These are phyloP conservation scores for Arctium lappa DNA, from an alignment of 129 eudicot genomes.

Conservation along the genomic window DNA sequence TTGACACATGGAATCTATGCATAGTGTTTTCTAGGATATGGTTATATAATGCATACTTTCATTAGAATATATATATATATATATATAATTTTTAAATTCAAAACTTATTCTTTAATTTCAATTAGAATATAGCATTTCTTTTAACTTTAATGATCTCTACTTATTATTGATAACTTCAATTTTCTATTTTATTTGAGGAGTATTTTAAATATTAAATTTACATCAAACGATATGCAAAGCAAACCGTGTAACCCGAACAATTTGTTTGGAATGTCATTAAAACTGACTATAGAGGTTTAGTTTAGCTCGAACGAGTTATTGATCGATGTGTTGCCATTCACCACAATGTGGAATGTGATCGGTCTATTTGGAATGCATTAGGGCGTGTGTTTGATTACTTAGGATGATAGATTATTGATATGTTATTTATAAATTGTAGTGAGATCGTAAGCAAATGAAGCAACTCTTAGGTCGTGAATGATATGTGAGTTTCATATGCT, in stretches of 20 bases:
- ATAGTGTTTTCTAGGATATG: constrained; percentile 15
- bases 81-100: too few relatives aligned
- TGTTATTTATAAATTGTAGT: background rate
- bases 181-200: background rate
- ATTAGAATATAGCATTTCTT: background rate
- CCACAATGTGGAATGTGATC: too few relatives aligned
- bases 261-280: too few relatives aligned
- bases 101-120: too few relatives aligned
- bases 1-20: background rate
- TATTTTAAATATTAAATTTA: too few relatives aligned
- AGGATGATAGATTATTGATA: background rate
- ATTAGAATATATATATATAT: background rate
- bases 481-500: background rate
- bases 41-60: background rate
- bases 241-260: background rate
- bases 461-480: background rate
- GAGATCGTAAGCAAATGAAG: background rate
- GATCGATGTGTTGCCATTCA: background rate
- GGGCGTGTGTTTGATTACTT: background rate
- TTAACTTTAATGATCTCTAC: background rate
- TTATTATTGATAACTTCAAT: background rate
- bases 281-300: background rate
- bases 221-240: too few relatives aligned
- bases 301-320: too few relatives aligned
- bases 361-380: background rate